phyloP scores from a whole-genome alignment of 192 early-diverging fungal species.

The Rhizophagus prolifer region DNA sequence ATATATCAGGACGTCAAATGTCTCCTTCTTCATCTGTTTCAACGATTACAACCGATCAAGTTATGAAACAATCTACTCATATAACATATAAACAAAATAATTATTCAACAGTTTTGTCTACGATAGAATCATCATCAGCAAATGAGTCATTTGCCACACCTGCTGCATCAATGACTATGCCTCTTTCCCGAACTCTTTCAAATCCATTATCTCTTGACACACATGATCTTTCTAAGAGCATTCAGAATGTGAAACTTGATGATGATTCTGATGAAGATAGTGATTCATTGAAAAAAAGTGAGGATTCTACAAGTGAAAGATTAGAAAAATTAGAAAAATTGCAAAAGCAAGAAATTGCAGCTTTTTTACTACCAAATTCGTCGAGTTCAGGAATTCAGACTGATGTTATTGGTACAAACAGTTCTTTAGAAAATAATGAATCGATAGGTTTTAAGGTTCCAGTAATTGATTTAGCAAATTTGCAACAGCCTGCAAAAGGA shows the following conservation, averaged over 20 bases:
- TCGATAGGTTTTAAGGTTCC: background rate
- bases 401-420: background rate
- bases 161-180: background rate
- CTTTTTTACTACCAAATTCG: slow-evolving; percentile 4
- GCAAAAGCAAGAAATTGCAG: background rate
- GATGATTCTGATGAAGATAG: slow-evolving; percentile 9
- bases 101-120: background rate
- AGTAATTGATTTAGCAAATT: background rate
- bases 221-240: background rate
- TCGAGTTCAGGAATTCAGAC: background rate
- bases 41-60: slow-evolving; percentile 18
- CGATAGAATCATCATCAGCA: slow-evolving; percentile 20
- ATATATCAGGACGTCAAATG: background rate
- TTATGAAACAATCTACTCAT: background rate
- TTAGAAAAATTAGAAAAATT: slow-evolving; percentile 14
- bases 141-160: slow-evolving; percentile 1
- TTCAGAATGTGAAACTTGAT: background rate
- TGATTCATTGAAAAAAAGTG: background rate
- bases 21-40: slow-evolving; percentile 27
- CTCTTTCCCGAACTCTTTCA: background rate
- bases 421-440: background rate
- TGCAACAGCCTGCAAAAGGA: background rate
- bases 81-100: background rate
- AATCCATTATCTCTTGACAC: background rate
- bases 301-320: background rate